These are phyloP conservation scores for Leccinum broughii DNA, from an alignment of 768 basidiomycete species.

Conservation along the genomic window DNA sequence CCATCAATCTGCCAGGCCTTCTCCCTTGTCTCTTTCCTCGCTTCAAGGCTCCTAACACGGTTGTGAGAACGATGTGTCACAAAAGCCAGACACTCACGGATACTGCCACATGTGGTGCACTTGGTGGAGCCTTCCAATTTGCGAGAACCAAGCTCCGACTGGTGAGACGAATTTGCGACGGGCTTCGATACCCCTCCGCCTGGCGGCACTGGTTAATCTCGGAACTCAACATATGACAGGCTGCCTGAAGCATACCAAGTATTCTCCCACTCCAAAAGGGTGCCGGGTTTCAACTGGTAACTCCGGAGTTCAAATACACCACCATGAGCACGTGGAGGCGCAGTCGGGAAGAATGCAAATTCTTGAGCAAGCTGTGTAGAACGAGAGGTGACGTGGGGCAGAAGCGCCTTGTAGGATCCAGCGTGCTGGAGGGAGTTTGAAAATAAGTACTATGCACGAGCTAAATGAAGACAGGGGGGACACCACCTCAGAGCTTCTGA, in stretches of 20 bases:
- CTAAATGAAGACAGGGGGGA: not conserved
- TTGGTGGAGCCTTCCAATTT: slow-evolving; percentile 78
- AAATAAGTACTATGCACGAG: slow-evolving; percentile 1
- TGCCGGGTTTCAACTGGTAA: slow-evolving; percentile 87
- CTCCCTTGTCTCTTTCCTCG: slow-evolving; percentile 81
- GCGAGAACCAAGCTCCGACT: slow-evolving; percentile 91
- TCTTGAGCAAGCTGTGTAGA: slow-evolving; percentile 84
- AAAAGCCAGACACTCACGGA: slow-evolving; percentile 53
- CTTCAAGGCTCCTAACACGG: slow-evolving; percentile 61
- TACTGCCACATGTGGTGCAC: slow-evolving; percentile 99
- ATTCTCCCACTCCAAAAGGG: slow-evolving; percentile 92
- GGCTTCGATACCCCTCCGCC: slow-evolving; percentile 94
- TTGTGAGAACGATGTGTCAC: slow-evolving; percentile 12
- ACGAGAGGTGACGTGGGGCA: slow-evolving; percentile 74
- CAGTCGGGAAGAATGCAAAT: slow-evolving; percentile 92
- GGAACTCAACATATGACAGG: not conserved
- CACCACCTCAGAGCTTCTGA: slow-evolving; percentile 68
- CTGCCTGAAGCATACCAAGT: slow-evolving; percentile 61
- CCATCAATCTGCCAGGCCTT: slow-evolving; percentile 93
- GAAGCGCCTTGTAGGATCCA: slow-evolving; percentile 67
- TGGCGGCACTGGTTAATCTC: slow-evolving; percentile 32
- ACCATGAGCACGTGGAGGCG: slow-evolving; percentile 82
- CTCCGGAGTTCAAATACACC: slow-evolving; percentile 93
- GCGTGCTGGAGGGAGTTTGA: slow-evolving; percentile 48
- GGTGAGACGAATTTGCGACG: slow-evolving; percentile 83